A percentile compares a stretch with the other conserved stretches of the same genome.
Evolutionary conservation across 495 filamentous ascomycete genomes (phyloP).

Genomic region (Schizothecium vesticola): DNA sequence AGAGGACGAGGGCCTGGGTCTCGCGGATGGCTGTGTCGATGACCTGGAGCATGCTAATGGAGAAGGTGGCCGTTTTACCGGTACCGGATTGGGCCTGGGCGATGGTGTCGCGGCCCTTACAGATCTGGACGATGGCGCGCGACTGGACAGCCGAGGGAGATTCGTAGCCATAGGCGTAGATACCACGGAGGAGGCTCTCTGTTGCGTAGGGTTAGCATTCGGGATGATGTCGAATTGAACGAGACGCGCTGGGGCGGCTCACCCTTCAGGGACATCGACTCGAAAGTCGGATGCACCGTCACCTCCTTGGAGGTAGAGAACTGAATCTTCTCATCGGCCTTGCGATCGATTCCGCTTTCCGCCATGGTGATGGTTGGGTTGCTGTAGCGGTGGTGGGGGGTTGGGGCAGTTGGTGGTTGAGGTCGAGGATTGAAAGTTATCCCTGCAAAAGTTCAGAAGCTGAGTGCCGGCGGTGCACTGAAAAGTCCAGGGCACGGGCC

Average conservation of each 20-base stretch:
- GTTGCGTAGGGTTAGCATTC: constrained; percentile 2
- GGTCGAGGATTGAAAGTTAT: background rate
- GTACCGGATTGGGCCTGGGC: constrained; percentile 99
- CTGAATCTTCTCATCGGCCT: constrained; percentile 93
- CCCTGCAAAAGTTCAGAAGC: background rate
- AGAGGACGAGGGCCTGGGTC: constrained; percentile 93
- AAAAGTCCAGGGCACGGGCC: constrained; percentile 3
- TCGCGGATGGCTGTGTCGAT: constrained; percentile 89
- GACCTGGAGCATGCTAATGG: constrained; percentile 96
- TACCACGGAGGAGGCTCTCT: constrained; percentile 91
- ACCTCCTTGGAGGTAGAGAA: constrained; percentile 98
- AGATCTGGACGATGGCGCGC: constrained; percentile 95
- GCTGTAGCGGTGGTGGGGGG: constrained; percentile 1
- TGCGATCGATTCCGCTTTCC: constrained; percentile 79
- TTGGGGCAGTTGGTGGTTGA: constrained; percentile 2
- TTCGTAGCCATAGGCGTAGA: constrained; percentile 98
- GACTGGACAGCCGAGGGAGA: constrained; percentile 96
- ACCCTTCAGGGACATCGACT: constrained; percentile 64
- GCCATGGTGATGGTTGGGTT: constrained; percentile 60
- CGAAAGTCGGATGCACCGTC: constrained; percentile 63
- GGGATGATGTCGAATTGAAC: background rate
- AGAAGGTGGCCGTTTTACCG: constrained; percentile 99
- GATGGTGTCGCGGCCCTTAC: constrained; percentile 97
- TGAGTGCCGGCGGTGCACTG: constrained; percentile 2
- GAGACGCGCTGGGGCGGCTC: constrained; percentile 6